Conservation (phyloP, 2,329 filamentous ascomycete genomes). For the Microdochium trichocladiopsis region DNA sequence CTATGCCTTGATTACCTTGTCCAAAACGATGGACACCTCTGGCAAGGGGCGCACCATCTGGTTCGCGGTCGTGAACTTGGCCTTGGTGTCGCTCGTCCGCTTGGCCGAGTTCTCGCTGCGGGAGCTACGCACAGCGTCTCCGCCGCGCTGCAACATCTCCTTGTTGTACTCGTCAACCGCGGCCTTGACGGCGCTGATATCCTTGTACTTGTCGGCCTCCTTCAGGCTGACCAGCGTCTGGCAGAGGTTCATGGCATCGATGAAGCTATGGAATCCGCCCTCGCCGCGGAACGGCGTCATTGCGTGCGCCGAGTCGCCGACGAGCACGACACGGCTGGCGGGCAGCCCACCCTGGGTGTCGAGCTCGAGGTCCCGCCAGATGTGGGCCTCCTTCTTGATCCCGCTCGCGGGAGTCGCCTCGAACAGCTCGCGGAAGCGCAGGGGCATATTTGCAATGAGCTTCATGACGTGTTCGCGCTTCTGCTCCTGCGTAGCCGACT, state of each 20-base stretch:
- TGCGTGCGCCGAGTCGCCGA: conserved; percentile 12
- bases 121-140: conserved; percentile 9
- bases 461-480: conserved; percentile 37
- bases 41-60: neutral
- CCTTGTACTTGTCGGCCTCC: conserved; percentile 7
- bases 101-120: conserved; percentile 1
- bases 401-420: conserved; percentile 2
- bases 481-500: conserved; percentile 36
- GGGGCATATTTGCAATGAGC: conserved; percentile 6
- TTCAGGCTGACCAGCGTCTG: conserved; percentile 10
- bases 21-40: neutral
- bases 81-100: neutral
- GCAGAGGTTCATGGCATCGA: conserved; percentile 41
- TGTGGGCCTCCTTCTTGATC: conserved; percentile 4
- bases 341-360: conserved; percentile 4
- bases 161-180: conserved; percentile 15
- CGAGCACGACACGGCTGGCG: conserved; percentile 7
- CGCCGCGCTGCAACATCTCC: conserved; percentile 16
- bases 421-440: conserved; percentile 10
- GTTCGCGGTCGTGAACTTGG: neutral
- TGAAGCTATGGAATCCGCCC: conserved; percentile 15
- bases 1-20: neutral
- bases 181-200: conserved; percentile 4
- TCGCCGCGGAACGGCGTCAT: conserved; percentile 15
- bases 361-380: conserved; percentile 8